These are phyloP conservation scores for Fusarium irregulare DNA, from an alignment of 2,329 filamentous ascomycete genomes.

Conservation along the genomic window DNA sequence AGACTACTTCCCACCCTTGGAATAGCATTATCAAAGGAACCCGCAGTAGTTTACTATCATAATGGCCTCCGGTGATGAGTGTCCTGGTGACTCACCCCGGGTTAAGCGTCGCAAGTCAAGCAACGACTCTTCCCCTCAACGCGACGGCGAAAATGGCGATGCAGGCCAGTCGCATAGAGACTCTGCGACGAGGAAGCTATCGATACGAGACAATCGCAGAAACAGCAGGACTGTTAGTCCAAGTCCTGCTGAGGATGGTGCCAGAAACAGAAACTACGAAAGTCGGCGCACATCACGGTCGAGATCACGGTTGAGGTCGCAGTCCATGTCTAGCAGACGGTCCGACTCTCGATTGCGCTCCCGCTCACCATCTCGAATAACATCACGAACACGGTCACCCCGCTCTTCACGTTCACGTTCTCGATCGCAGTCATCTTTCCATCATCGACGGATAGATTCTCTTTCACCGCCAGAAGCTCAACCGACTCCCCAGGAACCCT, in stretches of 20 bases:
- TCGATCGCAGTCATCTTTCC: slow-evolving; percentile 47
- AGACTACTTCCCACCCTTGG: slow-evolving; percentile 27
- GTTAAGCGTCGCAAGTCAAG: slow-evolving; percentile 51
- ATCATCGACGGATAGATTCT: slow-evolving; percentile 49
- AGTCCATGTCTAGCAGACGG: slow-evolving; percentile 53
- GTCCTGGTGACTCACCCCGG: slow-evolving; percentile 42
- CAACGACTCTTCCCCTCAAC: slow-evolving; percentile 45
- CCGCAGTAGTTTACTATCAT: background rate
- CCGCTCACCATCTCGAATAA: slow-evolving; percentile 49
- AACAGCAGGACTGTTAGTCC: slow-evolving; percentile 43
- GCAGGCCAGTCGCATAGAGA: slow-evolving; percentile 9
- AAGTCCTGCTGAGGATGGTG: slow-evolving; percentile 40
- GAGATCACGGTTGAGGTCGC: slow-evolving; percentile 49
- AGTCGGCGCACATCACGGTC: slow-evolving; percentile 49
- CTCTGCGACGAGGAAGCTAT: slow-evolving; percentile 29
- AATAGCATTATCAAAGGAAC: slow-evolving; percentile 21
- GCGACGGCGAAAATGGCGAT: slow-evolving; percentile 30
- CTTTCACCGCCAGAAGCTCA: slow-evolving; percentile 42
- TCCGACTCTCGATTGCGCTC: slow-evolving; percentile 52
- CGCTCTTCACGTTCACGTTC: slow-evolving; percentile 49
- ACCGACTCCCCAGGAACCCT: slow-evolving; percentile 60
- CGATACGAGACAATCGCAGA: slow-evolving; percentile 34
- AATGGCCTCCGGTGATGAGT: slow-evolving; percentile 49
- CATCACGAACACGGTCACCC: slow-evolving; percentile 47
- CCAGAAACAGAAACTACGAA: slow-evolving; percentile 44